A percentile compares a stretch with the other conserved stretches of the same genome.
Conservation (phyloP, 2,329 filamentous ascomycete genomes). For the Tolypocladium cylindrosporum region DNA sequence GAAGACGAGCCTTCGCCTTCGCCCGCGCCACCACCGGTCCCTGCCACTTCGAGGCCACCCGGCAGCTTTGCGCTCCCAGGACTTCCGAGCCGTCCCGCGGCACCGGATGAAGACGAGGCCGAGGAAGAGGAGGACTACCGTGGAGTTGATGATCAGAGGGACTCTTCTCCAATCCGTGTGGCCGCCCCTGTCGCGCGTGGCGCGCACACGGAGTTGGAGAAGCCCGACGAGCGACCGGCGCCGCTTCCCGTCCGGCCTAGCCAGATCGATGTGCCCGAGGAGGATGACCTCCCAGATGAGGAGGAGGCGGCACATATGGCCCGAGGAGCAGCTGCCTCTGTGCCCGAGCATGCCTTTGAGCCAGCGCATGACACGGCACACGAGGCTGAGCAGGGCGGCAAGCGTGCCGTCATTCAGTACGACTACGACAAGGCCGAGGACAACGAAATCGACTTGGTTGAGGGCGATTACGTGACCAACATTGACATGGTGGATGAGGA, state of each 20-base stretch:
- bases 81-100: conserved; percentile 52
- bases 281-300: conserved; percentile 56
- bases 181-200: conserved; percentile 73
- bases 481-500: conserved; percentile 98
- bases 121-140: conserved; percentile 42
- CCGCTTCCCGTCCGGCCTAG: conserved; percentile 53
- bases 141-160: conserved; percentile 30
- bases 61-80: conserved; percentile 73
- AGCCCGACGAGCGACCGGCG: conserved; percentile 36
- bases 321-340: conserved; percentile 48
- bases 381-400: conserved; percentile 37
- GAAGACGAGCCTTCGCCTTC: conserved; percentile 35
- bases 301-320: conserved; percentile 47
- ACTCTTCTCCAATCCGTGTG: conserved; percentile 70
- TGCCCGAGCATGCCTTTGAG: conserved; percentile 31
- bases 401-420: conserved; percentile 74
- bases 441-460: conserved; percentile 84
- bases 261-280: conserved; percentile 53
- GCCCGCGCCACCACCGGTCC: conserved; percentile 27
- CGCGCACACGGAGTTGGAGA: conserved; percentile 41
- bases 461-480: conserved; percentile 80
- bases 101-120: conserved; percentile 42
- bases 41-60: conserved; percentile 58
- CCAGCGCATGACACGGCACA: conserved; percentile 21
- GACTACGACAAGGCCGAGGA: conserved; percentile 98